Conservation (phyloP, 2,329 filamentous ascomycete genomes). For the Cladorrhinum sp. region DNA sequence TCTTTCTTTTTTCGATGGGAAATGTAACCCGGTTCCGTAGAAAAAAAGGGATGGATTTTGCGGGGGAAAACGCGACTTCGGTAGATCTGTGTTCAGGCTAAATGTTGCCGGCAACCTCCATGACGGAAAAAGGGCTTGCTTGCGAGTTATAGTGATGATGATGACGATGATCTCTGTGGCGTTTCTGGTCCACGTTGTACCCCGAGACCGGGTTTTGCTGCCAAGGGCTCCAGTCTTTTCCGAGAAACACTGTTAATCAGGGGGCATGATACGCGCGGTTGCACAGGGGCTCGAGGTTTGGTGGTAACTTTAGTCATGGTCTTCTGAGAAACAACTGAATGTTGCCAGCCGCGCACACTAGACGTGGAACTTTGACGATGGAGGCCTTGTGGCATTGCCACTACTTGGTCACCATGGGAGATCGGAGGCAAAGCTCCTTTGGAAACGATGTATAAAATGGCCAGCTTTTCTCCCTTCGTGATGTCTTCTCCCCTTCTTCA, state of each 20-base stretch:
- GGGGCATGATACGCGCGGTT: background rate
- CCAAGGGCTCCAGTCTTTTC: too few relatives aligned
- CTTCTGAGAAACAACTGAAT: background rate
- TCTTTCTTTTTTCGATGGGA: too few relatives aligned
- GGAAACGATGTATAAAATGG: conserved; percentile 10
- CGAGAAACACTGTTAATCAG: background rate
- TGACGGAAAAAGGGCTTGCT: background rate
- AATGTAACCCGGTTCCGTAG: background rate
- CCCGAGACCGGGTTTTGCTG: too few relatives aligned
- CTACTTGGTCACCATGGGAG: too few relatives aligned
- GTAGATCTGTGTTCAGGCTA: conserved; percentile 2
- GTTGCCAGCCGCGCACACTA: background rate
- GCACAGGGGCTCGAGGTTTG: background rate
- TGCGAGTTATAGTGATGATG: background rate
- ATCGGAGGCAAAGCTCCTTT: background rate
- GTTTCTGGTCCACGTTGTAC: too few relatives aligned
- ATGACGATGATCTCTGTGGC: too few relatives aligned
- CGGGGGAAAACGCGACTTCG: background rate
- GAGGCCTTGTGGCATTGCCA: too few relatives aligned
- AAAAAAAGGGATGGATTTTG: background rate
- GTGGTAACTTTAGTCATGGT: background rate
- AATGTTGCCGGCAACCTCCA: background rate
- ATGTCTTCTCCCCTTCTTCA: background rate
- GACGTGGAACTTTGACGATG: too few relatives aligned
- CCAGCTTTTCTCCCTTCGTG: background rate